Evolutionary conservation across 2,329 filamentous ascomycete species (phyloP).

Genomic region (Nigrograna mackinnonii): DNA sequence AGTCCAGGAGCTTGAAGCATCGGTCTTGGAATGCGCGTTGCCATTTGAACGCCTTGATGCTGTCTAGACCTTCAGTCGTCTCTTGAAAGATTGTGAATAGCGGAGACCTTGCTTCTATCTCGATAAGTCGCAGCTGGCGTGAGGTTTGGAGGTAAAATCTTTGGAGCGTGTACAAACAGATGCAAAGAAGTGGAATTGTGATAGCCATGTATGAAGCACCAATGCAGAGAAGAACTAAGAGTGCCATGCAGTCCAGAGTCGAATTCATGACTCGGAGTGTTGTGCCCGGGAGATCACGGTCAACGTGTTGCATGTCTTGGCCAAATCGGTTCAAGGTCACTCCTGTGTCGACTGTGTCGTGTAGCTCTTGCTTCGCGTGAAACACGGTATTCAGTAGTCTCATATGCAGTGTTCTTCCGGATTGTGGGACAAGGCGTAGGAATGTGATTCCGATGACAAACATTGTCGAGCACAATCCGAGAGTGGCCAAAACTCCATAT

Average conservation of each 20-base stretch:
- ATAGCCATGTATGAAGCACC: slow-evolving; percentile 15
- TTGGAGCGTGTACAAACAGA: slow-evolving; percentile 54
- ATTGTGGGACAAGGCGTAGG: slow-evolving; percentile 53
- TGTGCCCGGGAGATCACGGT: slow-evolving; percentile 38
- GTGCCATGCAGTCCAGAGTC: no score
- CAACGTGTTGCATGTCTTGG: slow-evolving; percentile 47
- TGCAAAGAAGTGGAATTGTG: slow-evolving; percentile 34
- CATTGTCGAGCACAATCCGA: slow-evolving; percentile 8
- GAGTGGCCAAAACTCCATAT: slow-evolving; percentile 14
- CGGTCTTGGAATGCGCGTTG: slow-evolving; percentile 10
- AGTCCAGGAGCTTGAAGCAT: slow-evolving; percentile 26
- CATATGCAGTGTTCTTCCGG: slow-evolving; percentile 50
- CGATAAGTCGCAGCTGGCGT: slow-evolving; percentile 51
- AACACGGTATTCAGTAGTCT: slow-evolving; percentile 50
- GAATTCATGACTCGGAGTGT: slow-evolving; percentile 13
- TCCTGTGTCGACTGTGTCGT: slow-evolving; percentile 43
- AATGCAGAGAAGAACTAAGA: slow-evolving; percentile 15
- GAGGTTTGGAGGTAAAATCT: slow-evolving; percentile 48
- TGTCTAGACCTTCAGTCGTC: slow-evolving; percentile 48
- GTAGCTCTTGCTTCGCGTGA: slow-evolving; percentile 32
- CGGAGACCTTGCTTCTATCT: slow-evolving; percentile 53
- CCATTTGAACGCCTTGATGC: slow-evolving; percentile 54
- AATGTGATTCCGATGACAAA: slow-evolving; percentile 40
- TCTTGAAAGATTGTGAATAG: slow-evolving; percentile 56
- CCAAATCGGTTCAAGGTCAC: slow-evolving; percentile 45